Evolutionary conservation across 768 basidiomycete species (phyloP), one percentile per base, ranked within the genome.

Genomic region (Pholiota conissans): DNA sequence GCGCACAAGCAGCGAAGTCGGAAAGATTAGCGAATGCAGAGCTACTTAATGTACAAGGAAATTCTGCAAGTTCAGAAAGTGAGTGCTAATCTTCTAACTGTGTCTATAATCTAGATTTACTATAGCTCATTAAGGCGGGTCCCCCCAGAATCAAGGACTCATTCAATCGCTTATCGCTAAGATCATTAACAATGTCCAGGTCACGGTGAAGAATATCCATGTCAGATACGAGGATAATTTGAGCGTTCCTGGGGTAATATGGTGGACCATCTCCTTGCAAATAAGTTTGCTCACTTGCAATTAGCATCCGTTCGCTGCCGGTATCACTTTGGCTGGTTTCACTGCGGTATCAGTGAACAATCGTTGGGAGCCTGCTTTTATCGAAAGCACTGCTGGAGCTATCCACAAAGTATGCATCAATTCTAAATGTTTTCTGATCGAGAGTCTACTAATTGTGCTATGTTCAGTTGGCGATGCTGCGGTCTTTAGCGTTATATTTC

Each of bases 151-250:
- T n/a, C 90, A 95, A 74, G 89, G 91, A 7, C 82, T 96, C 59
- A 76, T 91, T 65, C 82, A 90, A 42, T 93, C 93, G 16, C 74
- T 98, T 47, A 85, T 89, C 40, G 82, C 89, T 45, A 97, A 96
- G 69, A 83, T 98, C 56, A 85, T 98, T 62, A 96, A 98, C 74
- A 99, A 99, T 68, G 72, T 98, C 24, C 97, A 99, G 75, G 85
- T 98, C 24, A 95, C 93, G 11, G 85, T 98, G 58, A 93, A 90
- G 74, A 96, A 97, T 65, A 93, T 99, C 42, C 97, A 99, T 70
- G 74, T 98, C 46, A 89, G 97, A 52, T 99, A 98, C 66, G 97
- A 99, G 73, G 97, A 99, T 75, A 89, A 88, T 49, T 71, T 94
- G 64, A 97, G 93, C 64, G 93, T 95, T 26, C 95, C 95, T 28